A percentile compares a stretch with the other conserved stretches of the same genome.
These are phyloP conservation scores for Naematelia encephala DNA, from an alignment of 768 basidiomycete genomes.

Conservation along the genomic window DNA sequence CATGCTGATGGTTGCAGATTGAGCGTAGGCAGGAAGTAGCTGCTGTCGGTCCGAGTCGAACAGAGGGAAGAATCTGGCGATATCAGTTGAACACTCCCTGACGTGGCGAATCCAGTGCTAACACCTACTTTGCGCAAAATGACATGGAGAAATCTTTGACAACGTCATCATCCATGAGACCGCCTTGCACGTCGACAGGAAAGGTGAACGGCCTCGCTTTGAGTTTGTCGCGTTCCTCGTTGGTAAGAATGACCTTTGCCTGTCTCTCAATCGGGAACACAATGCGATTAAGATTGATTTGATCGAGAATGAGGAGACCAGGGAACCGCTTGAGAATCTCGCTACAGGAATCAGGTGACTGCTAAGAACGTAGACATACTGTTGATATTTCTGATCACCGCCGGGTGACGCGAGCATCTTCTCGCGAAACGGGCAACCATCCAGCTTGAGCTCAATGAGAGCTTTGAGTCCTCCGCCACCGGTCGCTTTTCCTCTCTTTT, in stretches of 20 bases:
- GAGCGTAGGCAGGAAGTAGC: constrained; percentile 72
- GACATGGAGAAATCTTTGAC: constrained; percentile 75
- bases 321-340: constrained; percentile 78
- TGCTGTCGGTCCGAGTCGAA: constrained; percentile 73
- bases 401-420: constrained; percentile 57
- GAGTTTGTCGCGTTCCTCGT: constrained; percentile 51
- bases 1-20: constrained; percentile 85
- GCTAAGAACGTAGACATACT: constrained; percentile 21
- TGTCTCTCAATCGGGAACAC: constrained; percentile 62
- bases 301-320: constrained; percentile 76
- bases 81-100: too few species aligned
- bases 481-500: constrained; percentile 52
- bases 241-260: constrained; percentile 51
- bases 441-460: constrained; percentile 44
- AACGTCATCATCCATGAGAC: constrained; percentile 57
- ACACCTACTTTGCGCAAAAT: constrained; percentile 56
- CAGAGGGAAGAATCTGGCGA: constrained; percentile 69
- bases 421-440: constrained; percentile 39
- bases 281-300: constrained; percentile 71
- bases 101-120: too few species aligned
- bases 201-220: constrained; percentile 61
- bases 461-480: constrained; percentile 38
- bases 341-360: constrained; percentile 52
- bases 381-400: constrained; percentile 69
- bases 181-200: constrained; percentile 57